Percentiles rank a stretch among this genome's conserved stretches.
These are phyloP conservation scores for Macrophomina pseudophaseolina DNA, from an alignment of 2,329 filamentous ascomycete genomes.

Conservation along the genomic window DNA sequence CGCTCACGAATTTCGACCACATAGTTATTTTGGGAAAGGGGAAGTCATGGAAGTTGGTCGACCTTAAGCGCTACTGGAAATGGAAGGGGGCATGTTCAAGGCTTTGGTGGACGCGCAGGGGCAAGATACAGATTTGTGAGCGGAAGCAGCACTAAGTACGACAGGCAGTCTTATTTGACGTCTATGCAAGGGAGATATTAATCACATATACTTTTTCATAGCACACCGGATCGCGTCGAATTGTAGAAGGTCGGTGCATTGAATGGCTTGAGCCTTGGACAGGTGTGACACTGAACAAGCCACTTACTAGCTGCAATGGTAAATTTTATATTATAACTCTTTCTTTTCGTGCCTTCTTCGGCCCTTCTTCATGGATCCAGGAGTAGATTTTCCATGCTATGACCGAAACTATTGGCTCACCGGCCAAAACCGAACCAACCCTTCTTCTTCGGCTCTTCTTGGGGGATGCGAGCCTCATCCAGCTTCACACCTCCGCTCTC, in stretches of 20 bases:
- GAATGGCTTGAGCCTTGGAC: too few relatives aligned
- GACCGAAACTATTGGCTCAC: conserved; percentile 32
- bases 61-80: conserved; percentile 26
- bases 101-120: conserved; percentile 31
- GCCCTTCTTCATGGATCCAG: background rate
- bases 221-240: too few relatives aligned
- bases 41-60: conserved; percentile 48
- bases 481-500: conserved; percentile 31
- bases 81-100: conserved; percentile 28
- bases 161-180: too few relatives aligned
- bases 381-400: background rate
- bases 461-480: conserved; percentile 31
- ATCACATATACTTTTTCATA: too few relatives aligned
- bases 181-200: too few relatives aligned
- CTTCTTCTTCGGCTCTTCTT: conserved; percentile 52
- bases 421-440: conserved; percentile 59
- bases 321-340: background rate
- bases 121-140: background rate
- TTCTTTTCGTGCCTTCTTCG: background rate
- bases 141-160: background rate
- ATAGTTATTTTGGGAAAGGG: conserved; percentile 60
- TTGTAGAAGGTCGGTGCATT: too few relatives aligned
- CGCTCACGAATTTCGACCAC: conserved; percentile 60
- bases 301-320: background rate
- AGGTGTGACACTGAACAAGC: too few relatives aligned